These are phyloP conservation scores for Capsicum rhomboideum DNA, from an alignment of 257 asterid genomes.

Conservation along the genomic window DNA sequence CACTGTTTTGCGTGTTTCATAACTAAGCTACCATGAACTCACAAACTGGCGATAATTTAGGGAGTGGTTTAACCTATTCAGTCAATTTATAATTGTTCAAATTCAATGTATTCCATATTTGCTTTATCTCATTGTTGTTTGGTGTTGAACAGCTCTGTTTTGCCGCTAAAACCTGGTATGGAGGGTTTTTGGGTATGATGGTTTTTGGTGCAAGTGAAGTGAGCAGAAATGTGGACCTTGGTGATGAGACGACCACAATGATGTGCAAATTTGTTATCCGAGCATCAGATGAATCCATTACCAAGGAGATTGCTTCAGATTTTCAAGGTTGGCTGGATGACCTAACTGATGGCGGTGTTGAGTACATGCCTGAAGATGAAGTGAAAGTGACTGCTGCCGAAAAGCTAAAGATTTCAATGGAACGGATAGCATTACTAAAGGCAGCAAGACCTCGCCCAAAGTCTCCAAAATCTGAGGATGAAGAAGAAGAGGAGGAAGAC, in stretches of 20 bases:
- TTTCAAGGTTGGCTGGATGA: conserved; percentile 92
- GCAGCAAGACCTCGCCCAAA: conserved; percentile 74
- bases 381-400: conserved; percentile 74
- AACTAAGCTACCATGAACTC: not conserved
- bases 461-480: conserved; percentile 39
- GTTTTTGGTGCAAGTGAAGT: conserved; percentile 88
- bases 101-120: not conserved
- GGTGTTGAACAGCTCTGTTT: conserved; percentile 55
- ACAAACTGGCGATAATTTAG: not conserved
- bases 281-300: conserved; percentile 72
- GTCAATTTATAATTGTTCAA: not conserved
- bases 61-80: not conserved
- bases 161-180: conserved; percentile 89
- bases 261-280: conserved; percentile 84
- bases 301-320: conserved; percentile 72
- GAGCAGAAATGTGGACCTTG: conserved; percentile 83
- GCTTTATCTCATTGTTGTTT: not conserved
- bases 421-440: conserved; percentile 66
- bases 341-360: conserved; percentile 76
- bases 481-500: conserved; percentile 23
- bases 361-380: conserved; percentile 89
- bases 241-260: conserved; percentile 92
- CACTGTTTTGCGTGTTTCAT: not conserved
- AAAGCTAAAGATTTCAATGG: conserved; percentile 75
- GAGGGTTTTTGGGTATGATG: conserved; percentile 91